phyloP scores from a whole-genome alignment of 768 basidiomycete genomes.

The Mycena pura region DNA sequence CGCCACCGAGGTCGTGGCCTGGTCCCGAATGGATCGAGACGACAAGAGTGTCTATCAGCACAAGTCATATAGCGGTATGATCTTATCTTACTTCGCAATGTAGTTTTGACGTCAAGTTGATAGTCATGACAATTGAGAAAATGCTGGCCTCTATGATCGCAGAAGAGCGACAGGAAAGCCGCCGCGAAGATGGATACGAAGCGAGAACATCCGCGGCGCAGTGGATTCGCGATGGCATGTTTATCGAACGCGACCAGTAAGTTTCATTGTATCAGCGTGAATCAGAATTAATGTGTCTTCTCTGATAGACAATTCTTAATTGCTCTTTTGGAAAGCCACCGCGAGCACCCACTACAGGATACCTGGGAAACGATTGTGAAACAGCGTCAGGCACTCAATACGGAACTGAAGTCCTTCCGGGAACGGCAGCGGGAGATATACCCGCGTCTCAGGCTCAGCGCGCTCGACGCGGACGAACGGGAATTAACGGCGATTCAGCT shows the following conservation, averaged over 20 bases:
- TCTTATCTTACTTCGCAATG: not conserved
- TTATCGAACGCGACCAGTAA: not conserved
- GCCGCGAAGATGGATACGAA: not conserved
- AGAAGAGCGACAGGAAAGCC: not conserved
- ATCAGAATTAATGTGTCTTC: not conserved
- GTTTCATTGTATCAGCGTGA: not conserved
- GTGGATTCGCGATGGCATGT: slow-evolving; percentile 10
- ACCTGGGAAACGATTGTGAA: slow-evolving; percentile 7
- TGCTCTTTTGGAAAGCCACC: slow-evolving; percentile 4
- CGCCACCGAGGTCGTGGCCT: not conserved
- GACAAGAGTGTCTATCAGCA: slow-evolving; percentile 2
- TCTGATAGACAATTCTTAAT: not conserved
- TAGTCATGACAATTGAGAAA: not conserved
- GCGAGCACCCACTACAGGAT: slow-evolving; percentile 9
- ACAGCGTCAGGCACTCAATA: not conserved
- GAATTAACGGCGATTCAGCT: slow-evolving; percentile 13
- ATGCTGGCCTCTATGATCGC: not conserved
- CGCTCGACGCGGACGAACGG: slow-evolving; percentile 8
- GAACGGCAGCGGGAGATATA: slow-evolving; percentile 7
- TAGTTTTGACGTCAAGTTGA: not conserved
- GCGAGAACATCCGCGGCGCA: not conserved
- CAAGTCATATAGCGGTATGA: not conserved
- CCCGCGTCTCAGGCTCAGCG: slow-evolving; percentile 15
- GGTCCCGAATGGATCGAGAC: not conserved
- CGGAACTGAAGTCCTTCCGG: slow-evolving; percentile 10